Conservation (phyloP, 345 rosid genomes). For the Atalantia buxifolia region DNA sequence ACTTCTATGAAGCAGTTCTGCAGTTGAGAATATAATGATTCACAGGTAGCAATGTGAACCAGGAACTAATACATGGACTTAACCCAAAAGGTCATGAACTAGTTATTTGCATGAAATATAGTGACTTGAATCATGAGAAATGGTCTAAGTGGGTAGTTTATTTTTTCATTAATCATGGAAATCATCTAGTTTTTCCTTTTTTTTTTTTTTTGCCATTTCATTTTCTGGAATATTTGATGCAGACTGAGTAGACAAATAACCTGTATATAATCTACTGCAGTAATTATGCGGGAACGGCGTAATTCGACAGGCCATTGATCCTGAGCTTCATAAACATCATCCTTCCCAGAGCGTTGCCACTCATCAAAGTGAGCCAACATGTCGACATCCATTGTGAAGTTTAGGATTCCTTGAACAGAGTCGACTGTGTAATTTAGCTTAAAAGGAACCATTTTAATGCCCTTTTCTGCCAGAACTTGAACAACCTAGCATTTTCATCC, state of each 20-base stretch:
- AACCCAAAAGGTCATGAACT: background rate
- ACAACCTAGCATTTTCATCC: constrained; percentile 47
- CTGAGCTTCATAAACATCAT: constrained; percentile 77
- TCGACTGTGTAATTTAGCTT: constrained; percentile 67
- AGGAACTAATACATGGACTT: background rate
- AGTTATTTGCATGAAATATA: background rate
- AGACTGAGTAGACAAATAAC: constrained; percentile 21
- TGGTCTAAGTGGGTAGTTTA: background rate
- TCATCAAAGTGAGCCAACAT: constrained; percentile 86
- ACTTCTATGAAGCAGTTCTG: background rate
- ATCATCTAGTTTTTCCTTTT: background rate
- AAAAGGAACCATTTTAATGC: constrained; percentile 80
- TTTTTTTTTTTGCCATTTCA: background rate
- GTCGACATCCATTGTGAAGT: constrained; percentile 82
- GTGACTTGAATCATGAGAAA: background rate
- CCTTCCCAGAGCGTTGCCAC: constrained; percentile 71
- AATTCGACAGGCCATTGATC: constrained; percentile 90
- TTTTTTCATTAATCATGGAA: background rate
- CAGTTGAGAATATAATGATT: background rate
- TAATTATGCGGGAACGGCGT: constrained; percentile 56
- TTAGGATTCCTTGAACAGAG: constrained; percentile 76
- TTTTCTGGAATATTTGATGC: background rate
- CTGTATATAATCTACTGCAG: constrained; percentile 81
- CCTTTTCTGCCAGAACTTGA: constrained; percentile 63
- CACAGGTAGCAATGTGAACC: background rate